Evolutionary conservation across 108 stramenopile genomes (phyloP).

Genomic region (Epithemia pelagica): DNA sequence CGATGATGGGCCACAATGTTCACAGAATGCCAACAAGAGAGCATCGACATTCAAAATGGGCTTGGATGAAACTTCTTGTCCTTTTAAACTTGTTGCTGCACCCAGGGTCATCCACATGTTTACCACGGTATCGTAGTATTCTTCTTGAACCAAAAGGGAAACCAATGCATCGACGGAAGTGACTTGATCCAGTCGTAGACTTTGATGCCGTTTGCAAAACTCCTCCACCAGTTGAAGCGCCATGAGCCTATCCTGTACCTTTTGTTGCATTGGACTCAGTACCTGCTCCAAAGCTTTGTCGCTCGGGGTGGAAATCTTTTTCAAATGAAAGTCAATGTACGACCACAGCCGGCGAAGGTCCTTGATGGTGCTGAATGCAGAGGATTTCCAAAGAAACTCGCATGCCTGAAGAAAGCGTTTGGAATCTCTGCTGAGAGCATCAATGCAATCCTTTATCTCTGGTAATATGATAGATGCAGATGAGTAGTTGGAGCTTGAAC

Average conservation of each 20-base stretch:
- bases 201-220: slow-evolving; percentile 1
- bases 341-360: not conserved
- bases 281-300: not conserved
- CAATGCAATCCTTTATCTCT: not conserved
- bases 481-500: too few relatives aligned
- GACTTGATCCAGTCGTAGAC: not conserved
- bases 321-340: not conserved
- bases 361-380: not conserved
- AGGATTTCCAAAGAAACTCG: not conserved
- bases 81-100: not conserved
- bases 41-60: not conserved
- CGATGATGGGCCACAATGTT: slow-evolving; percentile 25
- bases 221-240: slow-evolving; percentile 12
- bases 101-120: slow-evolving; percentile 27
- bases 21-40: not conserved
- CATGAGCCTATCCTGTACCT: slow-evolving; percentile 8
- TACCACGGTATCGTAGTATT: slow-evolving; percentile 29
- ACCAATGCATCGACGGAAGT: not conserved
- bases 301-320: not conserved
- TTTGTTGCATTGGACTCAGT: slow-evolving; percentile 14
- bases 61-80: not conserved
- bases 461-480: too few relatives aligned
- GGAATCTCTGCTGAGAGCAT: not conserved
- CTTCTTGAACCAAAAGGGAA: slow-evolving; percentile 8
- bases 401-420: not conserved